phyloP scores from a whole-genome alignment of 179 eudicot species.

The Carnegiea gigantea region DNA sequence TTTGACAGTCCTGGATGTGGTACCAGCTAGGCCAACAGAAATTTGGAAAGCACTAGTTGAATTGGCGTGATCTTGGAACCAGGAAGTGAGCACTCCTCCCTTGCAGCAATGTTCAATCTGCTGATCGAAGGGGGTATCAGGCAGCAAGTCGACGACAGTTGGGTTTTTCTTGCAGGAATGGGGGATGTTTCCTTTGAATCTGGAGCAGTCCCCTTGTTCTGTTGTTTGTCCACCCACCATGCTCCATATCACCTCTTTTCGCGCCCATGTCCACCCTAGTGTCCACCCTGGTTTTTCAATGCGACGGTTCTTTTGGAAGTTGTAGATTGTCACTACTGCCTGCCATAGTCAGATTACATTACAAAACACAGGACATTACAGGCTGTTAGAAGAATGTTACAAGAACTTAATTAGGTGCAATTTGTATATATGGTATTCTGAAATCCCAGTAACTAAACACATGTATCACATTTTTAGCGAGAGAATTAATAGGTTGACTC shows the following conservation, averaged over 20 bases:
- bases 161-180: slow-evolving; percentile 52
- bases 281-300: slow-evolving; percentile 55
- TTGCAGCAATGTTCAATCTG: slow-evolving; percentile 38
- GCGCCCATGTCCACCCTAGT: slow-evolving; percentile 55
- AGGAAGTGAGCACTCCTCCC: slow-evolving; percentile 49
- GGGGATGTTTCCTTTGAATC: slow-evolving; percentile 39
- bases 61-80: slow-evolving; percentile 38
- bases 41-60: slow-evolving; percentile 45
- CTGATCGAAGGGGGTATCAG: slow-evolving; percentile 33
- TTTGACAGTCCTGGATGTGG: slow-evolving; percentile 25
- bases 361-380: no score
- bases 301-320: slow-evolving; percentile 46
- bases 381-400: no score
- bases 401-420: no score
- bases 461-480: no score
- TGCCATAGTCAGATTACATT: slow-evolving; percentile 7
- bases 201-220: slow-evolving; percentile 50
- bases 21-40: slow-evolving; percentile 38
- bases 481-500: no score
- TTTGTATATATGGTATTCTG: no score
- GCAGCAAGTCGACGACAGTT: slow-evolving; percentile 42
- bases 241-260: slow-evolving; percentile 49
- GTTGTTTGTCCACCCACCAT: slow-evolving; percentile 49
- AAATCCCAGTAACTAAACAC: no score
- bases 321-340: slow-evolving; percentile 56